phyloP scores from a whole-genome alignment of 441 rosid genomes.

The Populus hybrid region DNA sequence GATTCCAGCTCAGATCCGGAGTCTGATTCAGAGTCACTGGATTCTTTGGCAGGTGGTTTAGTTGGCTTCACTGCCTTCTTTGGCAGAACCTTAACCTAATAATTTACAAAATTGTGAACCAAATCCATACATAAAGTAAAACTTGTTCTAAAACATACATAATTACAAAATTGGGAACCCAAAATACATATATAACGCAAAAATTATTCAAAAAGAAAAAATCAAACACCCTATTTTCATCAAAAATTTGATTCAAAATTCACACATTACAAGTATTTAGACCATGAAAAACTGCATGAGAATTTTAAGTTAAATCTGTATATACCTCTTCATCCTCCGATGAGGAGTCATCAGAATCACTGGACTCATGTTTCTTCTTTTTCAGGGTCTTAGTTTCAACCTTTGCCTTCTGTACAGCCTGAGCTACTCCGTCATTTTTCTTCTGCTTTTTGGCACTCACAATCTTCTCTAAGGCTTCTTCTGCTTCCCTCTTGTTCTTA shows the following conservation, averaged over 20 bases:
- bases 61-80: background rate
- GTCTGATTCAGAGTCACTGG: conserved; percentile 1
- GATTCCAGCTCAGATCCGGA: conserved; percentile 22
- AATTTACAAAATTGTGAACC: background rate
- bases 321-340: conserved; percentile 52
- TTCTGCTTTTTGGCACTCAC: conserved; percentile 68
- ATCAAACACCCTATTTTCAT: background rate
- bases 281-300: background rate
- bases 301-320: background rate
- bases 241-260: no score
- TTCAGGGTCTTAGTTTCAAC: conserved; percentile 42
- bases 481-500: conserved; percentile 58
- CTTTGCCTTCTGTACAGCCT: conserved; percentile 47
- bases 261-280: no score
- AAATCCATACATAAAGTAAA: no score
- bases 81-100: background rate
- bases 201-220: background rate
- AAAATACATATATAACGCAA: background rate
- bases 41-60: conserved; percentile 6
- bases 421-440: conserved; percentile 37
- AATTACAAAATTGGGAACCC: background rate
- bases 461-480: conserved; percentile 48
- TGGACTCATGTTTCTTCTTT: conserved; percentile 49
- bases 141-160: no score
- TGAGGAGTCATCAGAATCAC: conserved; percentile 51